A percentile compares a stretch with the other conserved stretches of the same genome.
Conservation (phyloP, 306 rosid genomes). For the Spatholobus suberectus region DNA sequence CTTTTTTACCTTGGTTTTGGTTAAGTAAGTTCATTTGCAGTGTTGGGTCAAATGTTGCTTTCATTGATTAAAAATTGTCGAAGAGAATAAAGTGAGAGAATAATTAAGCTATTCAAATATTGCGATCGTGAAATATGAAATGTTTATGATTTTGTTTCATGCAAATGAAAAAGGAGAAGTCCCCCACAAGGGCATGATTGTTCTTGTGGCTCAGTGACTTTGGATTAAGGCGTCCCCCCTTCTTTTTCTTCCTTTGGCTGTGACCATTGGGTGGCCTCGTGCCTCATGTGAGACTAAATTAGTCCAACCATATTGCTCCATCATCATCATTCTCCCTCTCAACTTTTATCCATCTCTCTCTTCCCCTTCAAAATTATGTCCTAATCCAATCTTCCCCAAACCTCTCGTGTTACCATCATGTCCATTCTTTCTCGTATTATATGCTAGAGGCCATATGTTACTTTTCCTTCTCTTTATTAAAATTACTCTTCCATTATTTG, state of each 20-base stretch:
- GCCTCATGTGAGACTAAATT: slow-evolving; percentile 75
- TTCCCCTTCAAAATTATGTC: slow-evolving; percentile 1
- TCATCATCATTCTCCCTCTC: slow-evolving; percentile 46
- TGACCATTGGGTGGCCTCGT: slow-evolving; percentile 65
- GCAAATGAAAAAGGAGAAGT: slow-evolving; percentile 2
- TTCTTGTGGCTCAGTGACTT: background rate
- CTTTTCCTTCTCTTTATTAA: slow-evolving; percentile 45
- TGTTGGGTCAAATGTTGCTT: too few relatives aligned
- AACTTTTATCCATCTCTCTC: slow-evolving; percentile 3
- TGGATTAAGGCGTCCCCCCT: slow-evolving; percentile 23
- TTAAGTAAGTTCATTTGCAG: too few relatives aligned
- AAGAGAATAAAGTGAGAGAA: slow-evolving; percentile 1
- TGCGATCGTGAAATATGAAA: background rate
- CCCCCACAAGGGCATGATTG: slow-evolving; percentile 26
- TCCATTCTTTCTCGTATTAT: slow-evolving; percentile 49
- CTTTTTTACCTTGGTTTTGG: too few relatives aligned
- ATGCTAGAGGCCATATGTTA: slow-evolving; percentile 51
- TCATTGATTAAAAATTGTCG: background rate
- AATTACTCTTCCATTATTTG: slow-evolving; percentile 26
- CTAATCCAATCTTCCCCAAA: slow-evolving; percentile 26
- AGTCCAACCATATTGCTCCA: slow-evolving; percentile 60
- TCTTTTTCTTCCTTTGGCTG: slow-evolving; percentile 26
- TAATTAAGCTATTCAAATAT: background rate
- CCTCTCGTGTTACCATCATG: slow-evolving; percentile 55
- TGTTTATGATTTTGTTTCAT: slow-evolving; percentile 20